Evolutionary conservation across 2,329 filamentous ascomycete genomes (phyloP), one percentile per base, ranked within the genome.

Genomic region (Penicillium expansum): DNA sequence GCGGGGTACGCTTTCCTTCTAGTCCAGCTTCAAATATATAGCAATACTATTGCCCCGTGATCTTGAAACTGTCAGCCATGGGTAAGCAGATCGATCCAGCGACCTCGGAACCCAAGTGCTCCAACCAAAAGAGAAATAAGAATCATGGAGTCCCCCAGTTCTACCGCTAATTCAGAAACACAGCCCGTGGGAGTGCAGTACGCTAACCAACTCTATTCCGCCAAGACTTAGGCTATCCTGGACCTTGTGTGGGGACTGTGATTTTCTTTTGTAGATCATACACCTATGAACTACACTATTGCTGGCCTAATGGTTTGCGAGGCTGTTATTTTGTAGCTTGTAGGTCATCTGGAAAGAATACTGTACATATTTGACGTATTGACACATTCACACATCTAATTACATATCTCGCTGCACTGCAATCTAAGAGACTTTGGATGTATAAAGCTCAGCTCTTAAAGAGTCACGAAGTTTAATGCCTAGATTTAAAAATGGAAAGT

Each of bases 211-310:
- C 61, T 60, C 48, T 61, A 62, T 42, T 39, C 0, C 6, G 57
- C 60, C 58, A 62, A 62, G 59, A 48, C 9, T 42, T 50, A 32
- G 53, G 61, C 30, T 43, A 63, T 58, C 29, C 49, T 62, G 22
- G 61, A 63, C 61, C 5, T 49, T 20, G 30, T 50, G 44, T 51
- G 41, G 27, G 29, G 27, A 45, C 27, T 32, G 0, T 29, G 27
- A 7, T 44, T 29, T 43, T 43, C 39, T 43, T 14, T 18, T 39
- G 32, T 50, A 42, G 51, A 58, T 58, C 56, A 55, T 48, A 57
- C 45, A 57, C 24, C 20, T 18, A 48, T 18, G 29, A 42, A 48
- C 48, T 38, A 50, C 39, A 41, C 24, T 24, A 32, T 43, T 38
- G 30, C 27, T 48, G 48, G 48, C 29, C 44, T 29, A 27, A 16